A percentile compares a stretch with the other conserved stretches of the same genome.
phyloP scores from a whole-genome alignment of 257 asterid genomes.

The Forsythia suspensa region DNA sequence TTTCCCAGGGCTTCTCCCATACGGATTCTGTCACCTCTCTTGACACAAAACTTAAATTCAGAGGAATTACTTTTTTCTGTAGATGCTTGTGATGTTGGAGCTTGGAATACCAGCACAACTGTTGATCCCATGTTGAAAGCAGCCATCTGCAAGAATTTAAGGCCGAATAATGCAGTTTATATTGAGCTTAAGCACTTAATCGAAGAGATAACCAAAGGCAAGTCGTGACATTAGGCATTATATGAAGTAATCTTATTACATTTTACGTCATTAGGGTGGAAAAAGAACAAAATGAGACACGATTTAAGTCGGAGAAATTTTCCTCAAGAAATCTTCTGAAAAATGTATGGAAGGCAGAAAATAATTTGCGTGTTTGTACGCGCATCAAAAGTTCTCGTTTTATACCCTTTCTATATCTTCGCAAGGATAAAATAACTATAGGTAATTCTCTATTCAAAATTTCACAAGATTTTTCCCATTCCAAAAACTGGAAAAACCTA shows the following conservation, averaged over 20 bases:
- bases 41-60: constrained; percentile 65
- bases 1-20: constrained; percentile 94
- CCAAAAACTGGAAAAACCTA: background rate
- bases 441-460: background rate
- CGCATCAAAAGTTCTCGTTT: background rate
- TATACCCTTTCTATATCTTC: background rate
- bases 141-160: constrained; percentile 56
- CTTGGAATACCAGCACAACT: constrained; percentile 92
- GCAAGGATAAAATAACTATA: background rate
- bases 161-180: background rate
- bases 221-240: constrained; percentile 3
- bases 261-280: background rate
- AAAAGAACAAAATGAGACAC: background rate
- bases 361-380: background rate
- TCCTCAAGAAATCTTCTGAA: background rate
- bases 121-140: constrained; percentile 99
- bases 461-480: background rate
- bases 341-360: background rate
- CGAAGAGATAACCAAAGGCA: background rate
- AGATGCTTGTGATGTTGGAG: constrained; percentile 49
- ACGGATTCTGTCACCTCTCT: constrained; percentile 61
- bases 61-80: constrained; percentile 33
- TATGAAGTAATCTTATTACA: background rate
- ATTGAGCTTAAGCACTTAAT: background rate
- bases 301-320: background rate